phyloP scores from a whole-genome alignment of 2,329 filamentous ascomycete species.

The Diaporthe aspalathi region DNA sequence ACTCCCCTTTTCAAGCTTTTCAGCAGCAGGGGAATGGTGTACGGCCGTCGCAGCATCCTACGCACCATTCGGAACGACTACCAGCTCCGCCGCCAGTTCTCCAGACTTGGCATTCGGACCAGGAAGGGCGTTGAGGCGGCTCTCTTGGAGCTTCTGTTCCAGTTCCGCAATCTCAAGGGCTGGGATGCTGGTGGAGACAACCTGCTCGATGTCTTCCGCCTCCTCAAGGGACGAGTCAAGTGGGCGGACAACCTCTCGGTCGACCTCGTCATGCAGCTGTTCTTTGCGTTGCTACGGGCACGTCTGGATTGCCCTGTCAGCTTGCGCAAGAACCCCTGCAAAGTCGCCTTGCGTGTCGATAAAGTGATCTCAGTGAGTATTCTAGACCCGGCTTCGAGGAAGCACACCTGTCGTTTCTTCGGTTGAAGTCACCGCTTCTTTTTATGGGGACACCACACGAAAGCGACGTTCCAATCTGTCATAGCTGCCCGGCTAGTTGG shows the following conservation, averaged over 20 bases:
- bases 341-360: background rate
- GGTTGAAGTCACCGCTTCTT: too few species aligned
- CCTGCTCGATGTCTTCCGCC: background rate
- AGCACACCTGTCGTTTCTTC: background rate
- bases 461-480: too few species aligned
- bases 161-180: constrained; percentile 8
- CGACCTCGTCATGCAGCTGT: constrained; percentile 17
- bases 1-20: background rate
- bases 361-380: background rate
- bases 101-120: background rate
- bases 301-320: background rate
- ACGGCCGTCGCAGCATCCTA: background rate
- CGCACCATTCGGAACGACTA: background rate
- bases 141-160: background rate
- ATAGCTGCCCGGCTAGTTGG: fast-evolving
- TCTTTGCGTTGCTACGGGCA: background rate
- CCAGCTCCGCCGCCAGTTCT: background rate
- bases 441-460: too few species aligned
- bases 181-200: constrained; percentile 9
- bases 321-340: background rate
- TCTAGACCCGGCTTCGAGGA: background rate
- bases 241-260: background rate
- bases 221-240: constrained; percentile 6
- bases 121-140: background rate
- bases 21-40: background rate